Evolutionary conservation across 306 rosid genomes (phyloP).

Genomic region (Prunus mongolica): DNA sequence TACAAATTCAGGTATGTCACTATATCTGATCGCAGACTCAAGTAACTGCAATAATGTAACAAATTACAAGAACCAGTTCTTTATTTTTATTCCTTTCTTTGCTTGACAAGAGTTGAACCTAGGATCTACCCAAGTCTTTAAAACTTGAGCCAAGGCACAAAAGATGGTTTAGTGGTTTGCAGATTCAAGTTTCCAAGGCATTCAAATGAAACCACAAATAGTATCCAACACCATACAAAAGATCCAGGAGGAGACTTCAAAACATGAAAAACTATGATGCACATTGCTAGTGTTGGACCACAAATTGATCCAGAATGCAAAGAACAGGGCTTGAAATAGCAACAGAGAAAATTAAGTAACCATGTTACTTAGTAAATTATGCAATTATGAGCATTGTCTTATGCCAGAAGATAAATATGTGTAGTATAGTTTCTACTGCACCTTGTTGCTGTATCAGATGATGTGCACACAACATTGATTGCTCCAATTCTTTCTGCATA

Average conservation of each 20-base stretch:
- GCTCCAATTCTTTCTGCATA: constrained; percentile 99
- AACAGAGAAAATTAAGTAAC: neutral
- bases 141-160: too few species aligned
- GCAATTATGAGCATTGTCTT: neutral
- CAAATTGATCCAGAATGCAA: neutral
- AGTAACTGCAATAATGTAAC: neutral
- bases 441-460: constrained; percentile 89
- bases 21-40: neutral
- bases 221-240: too few species aligned
- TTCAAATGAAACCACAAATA: too few species aligned
- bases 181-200: too few species aligned
- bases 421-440: constrained; percentile 2
- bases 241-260: too few species aligned
- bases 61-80: neutral
- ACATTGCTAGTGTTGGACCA: too few species aligned
- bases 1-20: neutral
- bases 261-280: too few species aligned
- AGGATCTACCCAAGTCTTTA: neutral
- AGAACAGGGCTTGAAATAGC: neutral
- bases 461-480: constrained; percentile 74
- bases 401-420: neutral
- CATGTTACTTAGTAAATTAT: neutral
- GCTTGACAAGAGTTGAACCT: neutral
- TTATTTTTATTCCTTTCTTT: too few species aligned
- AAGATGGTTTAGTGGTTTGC: too few species aligned